A percentile compares a stretch with the other conserved stretches of the same genome.
Evolutionary conservation across 2,329 filamentous ascomycete species (phyloP).

Genomic region (Ceratocystis smalleyi): DNA sequence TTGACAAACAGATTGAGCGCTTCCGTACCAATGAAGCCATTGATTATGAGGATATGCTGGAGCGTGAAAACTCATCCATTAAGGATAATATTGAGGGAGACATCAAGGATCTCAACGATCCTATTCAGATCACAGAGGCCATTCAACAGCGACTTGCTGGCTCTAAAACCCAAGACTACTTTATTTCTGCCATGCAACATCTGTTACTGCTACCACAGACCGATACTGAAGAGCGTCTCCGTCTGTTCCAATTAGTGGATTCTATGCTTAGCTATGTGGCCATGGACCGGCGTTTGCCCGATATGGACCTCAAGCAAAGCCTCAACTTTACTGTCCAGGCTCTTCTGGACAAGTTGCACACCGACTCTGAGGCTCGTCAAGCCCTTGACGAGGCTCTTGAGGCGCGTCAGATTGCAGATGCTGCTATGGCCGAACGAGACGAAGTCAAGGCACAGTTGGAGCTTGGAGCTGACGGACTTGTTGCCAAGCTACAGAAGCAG

Average conservation of each 20-base stretch:
- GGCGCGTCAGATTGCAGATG: slow-evolving; percentile 82
- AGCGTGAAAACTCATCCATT: slow-evolving; percentile 78
- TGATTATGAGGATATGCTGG: slow-evolving; percentile 94
- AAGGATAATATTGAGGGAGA: slow-evolving; percentile 77
- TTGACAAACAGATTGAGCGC: slow-evolving; percentile 93
- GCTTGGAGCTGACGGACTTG: slow-evolving; percentile 80
- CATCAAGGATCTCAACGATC: slow-evolving; percentile 82
- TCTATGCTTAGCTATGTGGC: slow-evolving; percentile 98
- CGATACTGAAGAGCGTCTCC: slow-evolving; percentile 76
- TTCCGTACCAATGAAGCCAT: slow-evolving; percentile 91
- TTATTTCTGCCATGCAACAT: slow-evolving; percentile 88
- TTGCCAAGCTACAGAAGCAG: slow-evolving; percentile 83
- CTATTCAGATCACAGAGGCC: slow-evolving; percentile 81
- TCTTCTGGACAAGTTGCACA: slow-evolving; percentile 87
- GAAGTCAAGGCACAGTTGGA: slow-evolving; percentile 82
- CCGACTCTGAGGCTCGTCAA: slow-evolving; percentile 84
- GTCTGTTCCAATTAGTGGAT: slow-evolving; percentile 95
- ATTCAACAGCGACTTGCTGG: slow-evolving; percentile 75
- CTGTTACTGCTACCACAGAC: slow-evolving; percentile 83
- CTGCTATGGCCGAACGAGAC: slow-evolving; percentile 89
- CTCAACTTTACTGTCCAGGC: slow-evolving; percentile 95
- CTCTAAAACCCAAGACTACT: slow-evolving; percentile 83
- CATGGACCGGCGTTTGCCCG: slow-evolving; percentile 88
- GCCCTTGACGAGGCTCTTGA: slow-evolving; percentile 84
- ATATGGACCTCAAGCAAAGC: slow-evolving; percentile 96